Percentiles rank a stretch among this genome's conserved stretches.
These are phyloP conservation scores for Circinella umbellata DNA, from an alignment of 371 early-diverging fungal species.

Conservation along the genomic window DNA sequence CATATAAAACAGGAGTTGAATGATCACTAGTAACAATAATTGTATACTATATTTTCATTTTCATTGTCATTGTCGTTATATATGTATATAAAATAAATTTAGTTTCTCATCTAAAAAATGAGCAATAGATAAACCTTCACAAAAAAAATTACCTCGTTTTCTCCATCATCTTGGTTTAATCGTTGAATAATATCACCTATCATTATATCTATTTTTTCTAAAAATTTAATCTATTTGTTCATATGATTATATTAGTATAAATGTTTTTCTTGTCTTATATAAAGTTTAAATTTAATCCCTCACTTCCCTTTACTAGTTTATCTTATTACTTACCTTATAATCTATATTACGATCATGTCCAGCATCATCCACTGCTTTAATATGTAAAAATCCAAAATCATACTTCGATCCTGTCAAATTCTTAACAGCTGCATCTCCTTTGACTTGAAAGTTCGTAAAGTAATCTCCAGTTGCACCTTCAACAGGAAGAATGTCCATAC, in stretches of 20 bases:
- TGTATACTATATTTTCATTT: constrained; percentile 28
- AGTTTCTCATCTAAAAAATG: background rate
- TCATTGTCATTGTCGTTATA: no score
- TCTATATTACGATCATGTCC: constrained; percentile 49
- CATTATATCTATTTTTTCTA: constrained; percentile 52
- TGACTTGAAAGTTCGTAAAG: constrained; percentile 48
- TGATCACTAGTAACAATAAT: constrained; percentile 59
- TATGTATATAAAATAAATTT: no score
- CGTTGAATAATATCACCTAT: constrained; percentile 33
- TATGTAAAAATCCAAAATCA: constrained; percentile 58
- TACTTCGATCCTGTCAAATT: constrained; percentile 25
- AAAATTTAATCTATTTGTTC: constrained; percentile 25
- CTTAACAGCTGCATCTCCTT: constrained; percentile 36
- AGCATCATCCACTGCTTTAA: constrained; percentile 63
- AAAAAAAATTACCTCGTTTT: constrained; percentile 14
- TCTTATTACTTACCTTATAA: constrained; percentile 34
- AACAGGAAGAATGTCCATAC: constrained; percentile 48
- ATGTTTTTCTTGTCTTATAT: background rate
- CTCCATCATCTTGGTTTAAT: constrained; percentile 26
- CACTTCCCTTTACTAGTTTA: background rate
- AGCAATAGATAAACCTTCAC: background rate
- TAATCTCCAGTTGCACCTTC: constrained; percentile 61
- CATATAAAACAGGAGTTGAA: constrained; percentile 53
- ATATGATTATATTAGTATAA: constrained; percentile 10
- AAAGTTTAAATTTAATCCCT: background rate